Base-by-base conservation (phyloP, 2,329 filamentous ascomycete genomes). In the Helotiales sp. region DNA sequence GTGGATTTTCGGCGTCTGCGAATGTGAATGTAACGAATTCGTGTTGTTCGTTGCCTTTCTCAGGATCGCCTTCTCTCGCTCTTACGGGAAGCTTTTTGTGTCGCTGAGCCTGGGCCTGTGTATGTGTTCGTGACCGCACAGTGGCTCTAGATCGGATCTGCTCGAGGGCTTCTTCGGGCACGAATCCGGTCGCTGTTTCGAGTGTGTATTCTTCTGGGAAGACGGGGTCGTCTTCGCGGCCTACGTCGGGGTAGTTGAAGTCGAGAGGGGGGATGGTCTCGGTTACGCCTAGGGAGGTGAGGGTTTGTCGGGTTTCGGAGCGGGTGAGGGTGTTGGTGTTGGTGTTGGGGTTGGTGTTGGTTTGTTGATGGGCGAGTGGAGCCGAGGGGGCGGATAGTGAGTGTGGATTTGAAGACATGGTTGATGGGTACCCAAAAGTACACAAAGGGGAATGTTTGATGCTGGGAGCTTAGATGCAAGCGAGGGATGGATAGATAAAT, bases 171-270 rank as follows among this genome's bases (percentile, higher is more conserved):
- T 22, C 47, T 37, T 54, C 61, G 2, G 61, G 61, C 2, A 63
- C 61, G 37, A 63, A 28, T 17, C 61, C 61, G 26, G 61, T 63
- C 11, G 49, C 34, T 24, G 61, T 63, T 20, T 63, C 61, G 61
- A 63, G 49, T 5, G 61, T 63, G 49, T 63, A 63, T 55, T 63
- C 61, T 55, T 63, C 61, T 3, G 61, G 61, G 30, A 63, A 63
- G 13, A 34, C 61, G 6, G 61, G 61, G 7, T 63, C 61, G 7
- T 49, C 52, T 4, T 26, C 24, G 7, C 30, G 47, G 15, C 61
- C 61, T 13, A 63, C 22, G 10, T 63, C 61, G 6, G 61, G 61
- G n/a, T 54, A 63, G 11, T 63, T 63, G 49, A 40, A 37, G n/a
- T 63, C 61, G 2, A 55, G 17, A 1, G 28, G 61, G 4, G 61